These are phyloP conservation scores for Polygonum aviculare DNA, from an alignment of 148 eudicot species.

Conservation along the genomic window DNA sequence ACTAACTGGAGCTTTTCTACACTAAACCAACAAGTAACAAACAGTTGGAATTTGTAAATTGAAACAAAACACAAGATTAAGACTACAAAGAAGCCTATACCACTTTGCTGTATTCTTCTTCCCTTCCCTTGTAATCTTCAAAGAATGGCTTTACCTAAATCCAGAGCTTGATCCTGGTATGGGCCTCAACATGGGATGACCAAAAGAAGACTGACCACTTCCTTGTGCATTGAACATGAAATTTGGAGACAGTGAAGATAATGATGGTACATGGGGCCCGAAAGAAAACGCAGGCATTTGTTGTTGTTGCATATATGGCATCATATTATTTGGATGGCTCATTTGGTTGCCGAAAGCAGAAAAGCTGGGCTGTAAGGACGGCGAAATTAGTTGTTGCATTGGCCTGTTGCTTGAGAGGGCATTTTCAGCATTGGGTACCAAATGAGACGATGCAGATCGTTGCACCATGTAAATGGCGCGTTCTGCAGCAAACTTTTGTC, in stretches of 20 bases:
- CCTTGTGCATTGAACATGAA: constrained; percentile 40
- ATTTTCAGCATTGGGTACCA: constrained; percentile 13
- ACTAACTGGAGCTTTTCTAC: neutral
- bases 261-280: constrained; percentile 63
- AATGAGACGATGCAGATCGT: constrained; percentile 40
- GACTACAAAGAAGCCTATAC: neutral
- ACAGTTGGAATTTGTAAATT: neutral
- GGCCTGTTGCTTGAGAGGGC: neutral
- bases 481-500: constrained; percentile 72
- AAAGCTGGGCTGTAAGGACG: neutral
- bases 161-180: neutral
- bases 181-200: neutral
- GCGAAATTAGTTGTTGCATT: constrained; percentile 1
- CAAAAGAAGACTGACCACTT: constrained; percentile 16
- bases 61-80: neutral
- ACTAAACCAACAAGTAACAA: neutral
- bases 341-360: neutral
- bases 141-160: neutral
- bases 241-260: constrained; percentile 22
- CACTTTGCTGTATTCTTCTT: neutral
- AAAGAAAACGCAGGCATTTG: constrained; percentile 39
- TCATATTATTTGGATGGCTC: constrained; percentile 37
- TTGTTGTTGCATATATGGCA: constrained; percentile 39
- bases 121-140: neutral
- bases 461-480: constrained; percentile 46